Conservation (phyloP, 139 green algal species). For the Trebouxia sp. region DNA sequence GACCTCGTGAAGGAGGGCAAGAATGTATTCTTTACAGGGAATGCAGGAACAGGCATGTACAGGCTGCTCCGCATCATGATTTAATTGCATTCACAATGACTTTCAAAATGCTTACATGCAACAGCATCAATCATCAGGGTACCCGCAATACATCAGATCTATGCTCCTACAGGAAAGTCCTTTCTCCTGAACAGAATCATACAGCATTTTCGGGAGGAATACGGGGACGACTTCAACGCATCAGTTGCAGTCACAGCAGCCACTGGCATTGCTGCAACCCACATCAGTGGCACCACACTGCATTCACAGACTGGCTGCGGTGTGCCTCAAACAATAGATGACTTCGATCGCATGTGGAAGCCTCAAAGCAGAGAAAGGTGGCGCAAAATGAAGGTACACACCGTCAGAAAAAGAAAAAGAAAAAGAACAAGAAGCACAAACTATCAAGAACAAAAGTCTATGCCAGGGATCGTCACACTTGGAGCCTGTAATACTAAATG, state of each 20-base stretch:
- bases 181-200: slow-evolving; percentile 64
- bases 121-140: not conserved
- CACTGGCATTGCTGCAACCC: slow-evolving; percentile 74
- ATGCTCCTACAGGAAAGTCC: slow-evolving; percentile 56
- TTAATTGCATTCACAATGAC: too few relatives aligned
- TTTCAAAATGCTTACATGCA: not conserved
- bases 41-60: slow-evolving; percentile 51
- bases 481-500: too few relatives aligned
- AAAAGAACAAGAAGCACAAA: too few relatives aligned
- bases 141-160: not conserved
- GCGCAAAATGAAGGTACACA: slow-evolving; percentile 24
- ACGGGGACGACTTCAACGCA: slow-evolving; percentile 40
- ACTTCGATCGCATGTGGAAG: slow-evolving; percentile 58
- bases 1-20: slow-evolving; percentile 48
- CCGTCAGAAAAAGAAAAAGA: not conserved
- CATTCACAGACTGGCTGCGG: slow-evolving; percentile 57
- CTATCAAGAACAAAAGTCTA: too few relatives aligned
- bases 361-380: slow-evolving; percentile 39
- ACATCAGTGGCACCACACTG: slow-evolving; percentile 68
- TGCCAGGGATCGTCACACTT: too few relatives aligned
- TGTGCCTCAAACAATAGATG: slow-evolving; percentile 35
- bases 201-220: slow-evolving; percentile 37
- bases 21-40: slow-evolving; percentile 77
- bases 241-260: slow-evolving; percentile 57
- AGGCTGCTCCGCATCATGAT: not conserved